These are phyloP conservation scores for Phallus indusiatus DNA, from an alignment of 768 basidiomycete genomes.

Conservation along the genomic window DNA sequence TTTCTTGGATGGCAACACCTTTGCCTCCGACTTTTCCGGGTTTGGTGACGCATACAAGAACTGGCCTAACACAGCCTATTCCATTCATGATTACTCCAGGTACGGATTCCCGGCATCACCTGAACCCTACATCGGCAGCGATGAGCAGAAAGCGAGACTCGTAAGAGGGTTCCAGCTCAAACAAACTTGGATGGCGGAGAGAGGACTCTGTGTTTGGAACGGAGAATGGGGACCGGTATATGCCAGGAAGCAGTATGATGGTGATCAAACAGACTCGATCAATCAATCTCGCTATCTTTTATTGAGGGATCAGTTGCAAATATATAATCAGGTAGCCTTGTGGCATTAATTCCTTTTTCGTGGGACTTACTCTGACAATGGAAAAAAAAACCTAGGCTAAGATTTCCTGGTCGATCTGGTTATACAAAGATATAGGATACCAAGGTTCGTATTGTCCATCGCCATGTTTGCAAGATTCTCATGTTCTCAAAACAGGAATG, in stretches of 20 bases:
- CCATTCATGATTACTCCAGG: conserved; percentile 67
- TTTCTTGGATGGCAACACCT: conserved; percentile 81
- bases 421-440: conserved; percentile 80
- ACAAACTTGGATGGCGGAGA: conserved; percentile 65
- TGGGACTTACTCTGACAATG: not conserved
- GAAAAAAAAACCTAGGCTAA: conserved; percentile 35
- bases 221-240: conserved; percentile 85
- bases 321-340: conserved; percentile 48
- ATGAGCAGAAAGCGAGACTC: conserved; percentile 43
- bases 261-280: conserved; percentile 50
- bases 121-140: conserved; percentile 43
- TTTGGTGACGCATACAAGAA: conserved; percentile 53
- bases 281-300: conserved; percentile 58
- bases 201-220: conserved; percentile 62
- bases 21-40: conserved; percentile 67
- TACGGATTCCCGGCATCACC: conserved; percentile 62
- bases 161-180: conserved; percentile 60
- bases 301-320: conserved; percentile 63
- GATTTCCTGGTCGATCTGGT: conserved; percentile 77
- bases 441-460: conserved; percentile 69
- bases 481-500: conserved; percentile 22
- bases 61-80: conserved; percentile 67
- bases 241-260: conserved; percentile 48
- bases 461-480: not conserved
- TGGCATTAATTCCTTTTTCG: not conserved